Evolutionary conservation across 345 rosid species (phyloP).

Genomic region (Gossypium mustelinum): DNA sequence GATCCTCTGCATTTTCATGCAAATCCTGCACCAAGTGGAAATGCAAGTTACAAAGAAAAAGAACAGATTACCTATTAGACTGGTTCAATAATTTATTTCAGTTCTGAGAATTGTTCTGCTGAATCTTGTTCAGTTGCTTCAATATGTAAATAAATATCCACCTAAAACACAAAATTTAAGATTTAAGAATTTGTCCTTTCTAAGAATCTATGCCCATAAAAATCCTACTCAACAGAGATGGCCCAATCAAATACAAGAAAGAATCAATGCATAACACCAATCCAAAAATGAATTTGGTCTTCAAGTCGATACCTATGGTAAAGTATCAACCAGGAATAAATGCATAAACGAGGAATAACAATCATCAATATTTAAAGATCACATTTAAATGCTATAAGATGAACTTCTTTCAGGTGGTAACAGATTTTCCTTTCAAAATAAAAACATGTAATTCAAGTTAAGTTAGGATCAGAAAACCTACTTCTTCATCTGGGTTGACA

Average conservation of each 20-base stretch:
- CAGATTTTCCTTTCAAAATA: too few relatives aligned
- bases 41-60: slow-evolving; percentile 7
- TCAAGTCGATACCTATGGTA: neutral
- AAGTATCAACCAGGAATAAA: neutral
- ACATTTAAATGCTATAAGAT: neutral
- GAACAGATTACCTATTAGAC: neutral
- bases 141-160: slow-evolving; percentile 11
- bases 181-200: neutral
- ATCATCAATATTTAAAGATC: neutral
- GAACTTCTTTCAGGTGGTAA: neutral
- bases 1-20: slow-evolving; percentile 34
- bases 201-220: neutral
- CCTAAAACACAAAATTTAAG: slow-evolving; percentile 5
- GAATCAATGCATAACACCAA: neutral
- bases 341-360: neutral
- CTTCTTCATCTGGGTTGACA: slow-evolving; percentile 39
- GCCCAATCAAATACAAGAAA: neutral
- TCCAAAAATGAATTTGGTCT: neutral
- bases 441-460: neutral
- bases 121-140: slow-evolving; percentile 13
- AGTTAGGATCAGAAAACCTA: slow-evolving; percentile 20
- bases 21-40: slow-evolving; percentile 33
- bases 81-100: slow-evolving; percentile 9
- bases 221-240: neutral
- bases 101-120: slow-evolving; percentile 3